Evolutionary conservation across 1,284 basidiomycete species (phyloP).

Genomic region (Acaromyces ingoldii): DNA sequence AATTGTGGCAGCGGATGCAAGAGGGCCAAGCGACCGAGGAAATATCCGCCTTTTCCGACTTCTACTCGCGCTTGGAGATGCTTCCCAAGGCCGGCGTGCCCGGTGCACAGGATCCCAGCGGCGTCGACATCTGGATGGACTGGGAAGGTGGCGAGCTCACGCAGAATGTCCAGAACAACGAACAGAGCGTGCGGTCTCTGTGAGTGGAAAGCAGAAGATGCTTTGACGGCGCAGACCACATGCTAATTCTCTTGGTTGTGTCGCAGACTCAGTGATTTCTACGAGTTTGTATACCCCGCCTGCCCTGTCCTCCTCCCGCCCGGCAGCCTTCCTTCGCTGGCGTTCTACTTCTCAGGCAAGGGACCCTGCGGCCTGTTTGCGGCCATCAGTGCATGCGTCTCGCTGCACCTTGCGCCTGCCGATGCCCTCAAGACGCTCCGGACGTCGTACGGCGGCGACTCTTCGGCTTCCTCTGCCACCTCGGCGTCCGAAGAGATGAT

Average conservation of each 20-base stretch:
- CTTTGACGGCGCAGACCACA: no score
- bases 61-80: slow-evolving; percentile 34
- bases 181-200: not conserved
- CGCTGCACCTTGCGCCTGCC: slow-evolving; percentile 25
- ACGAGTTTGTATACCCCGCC: slow-evolving; percentile 38
- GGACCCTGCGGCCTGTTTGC: slow-evolving; percentile 37
- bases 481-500: not conserved
- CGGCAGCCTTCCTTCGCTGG: slow-evolving; percentile 35
- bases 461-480: not conserved
- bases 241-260: no score
- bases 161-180: not conserved
- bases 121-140: slow-evolving; percentile 4
- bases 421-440: slow-evolving; percentile 35
- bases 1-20: slow-evolving; percentile 30
- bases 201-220: no score
- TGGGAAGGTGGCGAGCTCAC: slow-evolving; percentile 7
- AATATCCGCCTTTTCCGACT: slow-evolving; percentile 18
- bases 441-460: slow-evolving; percentile 3
- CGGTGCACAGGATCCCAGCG: slow-evolving; percentile 14
- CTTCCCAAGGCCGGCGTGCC: slow-evolving; percentile 37
- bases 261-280: slow-evolving; percentile 24
- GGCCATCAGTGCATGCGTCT: slow-evolving; percentile 30
- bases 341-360: slow-evolving; percentile 39
- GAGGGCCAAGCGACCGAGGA: slow-evolving; percentile 14
- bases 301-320: slow-evolving; percentile 38